These are phyloP conservation scores for Sporodiniella umbellata DNA, from an alignment of 371 early-diverging fungal species.

Conservation along the genomic window DNA sequence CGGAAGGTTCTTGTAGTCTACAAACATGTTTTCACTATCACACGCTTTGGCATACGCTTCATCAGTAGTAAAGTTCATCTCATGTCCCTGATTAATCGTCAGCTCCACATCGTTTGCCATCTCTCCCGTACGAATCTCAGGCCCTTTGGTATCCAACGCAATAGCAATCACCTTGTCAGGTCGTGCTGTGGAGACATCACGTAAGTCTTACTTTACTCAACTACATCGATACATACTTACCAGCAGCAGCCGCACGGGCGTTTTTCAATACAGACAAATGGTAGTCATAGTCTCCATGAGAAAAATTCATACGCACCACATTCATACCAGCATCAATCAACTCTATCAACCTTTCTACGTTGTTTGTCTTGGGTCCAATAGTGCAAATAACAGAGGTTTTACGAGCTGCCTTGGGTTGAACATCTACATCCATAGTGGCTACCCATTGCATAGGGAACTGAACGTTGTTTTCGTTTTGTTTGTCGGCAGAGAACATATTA, in stretches of 20 bases:
- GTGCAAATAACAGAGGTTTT: conserved; percentile 86
- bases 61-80: conserved; percentile 78
- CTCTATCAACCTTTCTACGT: conserved; percentile 75
- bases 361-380: conserved; percentile 79
- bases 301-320: conserved; percentile 93
- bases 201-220: not conserved
- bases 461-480: conserved; percentile 6
- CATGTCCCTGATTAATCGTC: conserved; percentile 61
- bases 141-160: conserved; percentile 86
- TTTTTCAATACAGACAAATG: conserved; percentile 82
- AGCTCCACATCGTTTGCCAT: conserved; percentile 64
- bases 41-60: conserved; percentile 58
- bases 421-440: conserved; percentile 62
- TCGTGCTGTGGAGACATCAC: conserved; percentile 10
- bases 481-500: conserved; percentile 22
- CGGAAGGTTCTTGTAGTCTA: conserved; percentile 85
- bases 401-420: conserved; percentile 60
- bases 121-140: conserved; percentile 83
- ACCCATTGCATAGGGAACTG: conserved; percentile 68
- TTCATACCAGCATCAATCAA: conserved; percentile 91
- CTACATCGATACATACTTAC: conserved; percentile 20
- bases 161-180: conserved; percentile 63
- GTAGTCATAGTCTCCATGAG: conserved; percentile 91
- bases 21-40: conserved; percentile 69
- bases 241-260: conserved; percentile 59